Conservation (phyloP, 2,329 filamentous ascomycete genomes). For the Nothomitra cinnamomea region DNA sequence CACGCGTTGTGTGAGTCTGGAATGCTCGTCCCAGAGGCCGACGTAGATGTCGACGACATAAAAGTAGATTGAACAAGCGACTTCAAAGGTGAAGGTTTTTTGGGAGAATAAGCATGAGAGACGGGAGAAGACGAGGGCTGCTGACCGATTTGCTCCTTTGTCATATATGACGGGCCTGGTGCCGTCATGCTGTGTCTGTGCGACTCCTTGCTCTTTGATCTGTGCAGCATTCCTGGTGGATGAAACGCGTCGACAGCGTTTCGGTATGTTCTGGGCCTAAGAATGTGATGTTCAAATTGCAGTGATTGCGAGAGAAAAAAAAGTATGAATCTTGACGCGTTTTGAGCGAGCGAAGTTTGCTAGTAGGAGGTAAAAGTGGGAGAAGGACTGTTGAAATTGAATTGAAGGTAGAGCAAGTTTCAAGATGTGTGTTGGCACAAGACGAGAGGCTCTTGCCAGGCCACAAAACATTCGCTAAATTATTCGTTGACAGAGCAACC, state of each 20-base stretch:
- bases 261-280: not conserved
- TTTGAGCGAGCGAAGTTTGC: not conserved
- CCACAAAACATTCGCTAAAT: not conserved
- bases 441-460: not conserved
- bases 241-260: not conserved
- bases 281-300: not conserved
- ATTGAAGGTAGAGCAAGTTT: not conserved
- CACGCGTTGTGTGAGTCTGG: slow-evolving; percentile 1
- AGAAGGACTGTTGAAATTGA: not conserved
- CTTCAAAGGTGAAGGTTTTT: not conserved
- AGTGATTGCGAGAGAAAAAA: not conserved
- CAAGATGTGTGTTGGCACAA: not conserved
- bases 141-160: slow-evolving; percentile 49
- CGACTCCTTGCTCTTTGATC: slow-evolving; percentile 1
- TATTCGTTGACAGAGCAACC: not conserved
- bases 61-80: not conserved
- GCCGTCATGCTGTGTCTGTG: slow-evolving; percentile 18
- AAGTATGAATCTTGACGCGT: not conserved
- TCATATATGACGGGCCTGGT: slow-evolving; percentile 47
- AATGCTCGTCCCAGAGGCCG: not conserved
- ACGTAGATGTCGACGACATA: not conserved
- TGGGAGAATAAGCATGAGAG: not conserved
- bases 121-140: not conserved
- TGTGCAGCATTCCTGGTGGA: not conserved
- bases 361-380: not conserved